Evolutionary conservation across 257 asterid genomes (phyloP), one percentile per base, ranked within the genome.

Genomic region (Solanum bulbocastanum): DNA sequence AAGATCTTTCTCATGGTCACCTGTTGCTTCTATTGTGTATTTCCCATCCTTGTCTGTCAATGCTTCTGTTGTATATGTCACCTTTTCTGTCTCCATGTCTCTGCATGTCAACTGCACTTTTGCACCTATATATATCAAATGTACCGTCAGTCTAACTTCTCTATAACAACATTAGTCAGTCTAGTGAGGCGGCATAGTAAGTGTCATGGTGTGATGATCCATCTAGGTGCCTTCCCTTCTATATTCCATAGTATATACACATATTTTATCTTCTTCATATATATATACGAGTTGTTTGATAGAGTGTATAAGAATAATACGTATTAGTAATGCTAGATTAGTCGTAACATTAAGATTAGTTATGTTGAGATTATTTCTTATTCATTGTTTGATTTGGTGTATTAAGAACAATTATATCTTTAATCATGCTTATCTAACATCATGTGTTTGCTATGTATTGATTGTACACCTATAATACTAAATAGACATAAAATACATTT

Each of bases 1-100:
- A 12, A 92, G 71, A 4, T 91, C 93, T 3, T 87, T 88, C 87
- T 89, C 92, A 39, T 90, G 93, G 22, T 93, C 93, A 4, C 92
- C 91, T 33, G 6, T 8, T 8, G 90, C 91, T 2, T 3, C 23
- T 27, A 93, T 22, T n/a, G 13, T 49, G 87, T 93, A 93, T 13
- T 68, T 46, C 1, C 95, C 94, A 3, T 60, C 46, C 1, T 9
- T 39, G 52, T 83, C 89, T 25, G 94, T 89, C 25, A 40, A 73
- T 0, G 88, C 91, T 65, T 89, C 87, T 1, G 39, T 44, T 3
- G 49, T 15, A 56, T 68, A 86, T 20, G 91, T 90, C 20, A 88
- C 72, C 2, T 37, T 69, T 22, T 76, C 86, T 10, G 75, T 84
- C 37, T 27, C 68, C 2, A 49, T 56, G 72, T 87, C 83, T 73